Base-by-base conservation (phyloP, 2,329 filamentous ascomycete genomes). In the Nannizziopsis barbatae region DNA sequence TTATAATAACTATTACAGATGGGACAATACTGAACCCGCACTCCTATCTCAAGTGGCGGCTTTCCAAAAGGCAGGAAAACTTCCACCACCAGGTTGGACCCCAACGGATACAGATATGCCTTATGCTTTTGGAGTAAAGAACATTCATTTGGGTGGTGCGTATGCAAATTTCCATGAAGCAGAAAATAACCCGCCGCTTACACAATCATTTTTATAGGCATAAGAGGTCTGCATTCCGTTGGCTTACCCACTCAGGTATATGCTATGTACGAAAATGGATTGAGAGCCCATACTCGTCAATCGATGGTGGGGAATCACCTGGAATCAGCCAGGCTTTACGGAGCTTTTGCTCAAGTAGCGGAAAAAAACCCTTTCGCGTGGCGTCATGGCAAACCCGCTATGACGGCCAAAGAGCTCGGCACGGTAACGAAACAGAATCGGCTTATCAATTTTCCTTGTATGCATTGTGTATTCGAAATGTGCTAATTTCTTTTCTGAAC, bases 371-470 rank as follows among this genome's bases (percentile, higher is more conserved):
- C 68, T 1, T 69, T 70, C 52, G 72, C 79, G 0, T 84, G 81
- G 81, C 75, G 69, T 48, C 72, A 74, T 56, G 75, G 74, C 0
- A 66, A 67, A 43, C 54, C 59, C 0, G 62, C 67, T 0, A 68
- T 72, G 36, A 71, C 68, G 0, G 65, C 70, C n/a, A 61, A 75
- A 15, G 63, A 60, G 0, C 83, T 84, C 54, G 71, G 69, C 1
- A 75, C 67, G 0, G 66, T 80, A 1, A 70, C 70, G 0, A 69
- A 70, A 57, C 74, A 67, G 53, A 84, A 84, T 55, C 67, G 81
- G 14, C 80, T 84, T 75, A 83, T 85, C 47, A 83, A 79, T 58
- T 75, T 72, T 42, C 81, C 81, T 11, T 84, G 80, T 82, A 61
- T 47, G 73, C 7, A 27, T 27, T 27, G 7, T 27, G 62, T 9